Evolutionary conservation across 2,329 filamentous ascomycete genomes (phyloP).

Genomic region (Alternaria viburni): DNA sequence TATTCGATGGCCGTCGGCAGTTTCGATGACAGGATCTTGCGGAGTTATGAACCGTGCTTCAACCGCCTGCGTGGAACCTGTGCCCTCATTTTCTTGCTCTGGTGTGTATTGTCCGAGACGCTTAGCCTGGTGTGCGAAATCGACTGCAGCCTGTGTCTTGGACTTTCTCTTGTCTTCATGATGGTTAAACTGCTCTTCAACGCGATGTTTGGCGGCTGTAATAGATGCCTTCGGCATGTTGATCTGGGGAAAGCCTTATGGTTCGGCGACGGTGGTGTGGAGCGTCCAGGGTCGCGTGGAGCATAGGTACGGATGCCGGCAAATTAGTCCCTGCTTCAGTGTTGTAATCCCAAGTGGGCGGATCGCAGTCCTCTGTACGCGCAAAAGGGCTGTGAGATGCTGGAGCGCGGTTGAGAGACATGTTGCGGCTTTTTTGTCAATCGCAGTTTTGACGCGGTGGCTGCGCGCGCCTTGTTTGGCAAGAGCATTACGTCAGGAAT

Average conservation of each 20-base stretch:
- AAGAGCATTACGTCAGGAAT: conserved; percentile 16
- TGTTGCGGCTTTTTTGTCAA: conserved; percentile 2
- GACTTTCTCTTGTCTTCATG: conserved; percentile 30
- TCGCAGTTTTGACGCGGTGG: conserved; percentile 2
- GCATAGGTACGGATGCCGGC: background rate
- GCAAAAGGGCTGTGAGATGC: background rate
- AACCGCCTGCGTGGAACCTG: conserved; percentile 61
- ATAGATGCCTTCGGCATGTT: conserved; percentile 33
- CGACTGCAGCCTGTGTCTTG: conserved; percentile 54
- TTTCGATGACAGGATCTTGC: conserved; percentile 74
- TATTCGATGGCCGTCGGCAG: conserved; percentile 68
- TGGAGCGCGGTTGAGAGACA: background rate
- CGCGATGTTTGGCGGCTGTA: conserved; percentile 18
- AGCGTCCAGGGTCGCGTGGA: conserved; percentile 23
- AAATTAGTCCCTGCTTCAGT: background rate
- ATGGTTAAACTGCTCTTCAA: conserved; percentile 20
- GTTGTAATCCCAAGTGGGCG: background rate
- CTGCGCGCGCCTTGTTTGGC: conserved; percentile 11
- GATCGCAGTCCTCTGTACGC: background rate
- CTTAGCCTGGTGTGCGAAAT: conserved; percentile 67
- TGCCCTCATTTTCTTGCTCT: conserved; percentile 49
- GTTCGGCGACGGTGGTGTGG: conserved; percentile 29
- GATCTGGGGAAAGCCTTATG: conserved; percentile 8
- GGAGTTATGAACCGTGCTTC: conserved; percentile 69
- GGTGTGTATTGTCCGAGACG: conserved; percentile 51